Conservation (phyloP, 768 basidiomycete species). For the Rhodocollybia butyracea region DNA sequence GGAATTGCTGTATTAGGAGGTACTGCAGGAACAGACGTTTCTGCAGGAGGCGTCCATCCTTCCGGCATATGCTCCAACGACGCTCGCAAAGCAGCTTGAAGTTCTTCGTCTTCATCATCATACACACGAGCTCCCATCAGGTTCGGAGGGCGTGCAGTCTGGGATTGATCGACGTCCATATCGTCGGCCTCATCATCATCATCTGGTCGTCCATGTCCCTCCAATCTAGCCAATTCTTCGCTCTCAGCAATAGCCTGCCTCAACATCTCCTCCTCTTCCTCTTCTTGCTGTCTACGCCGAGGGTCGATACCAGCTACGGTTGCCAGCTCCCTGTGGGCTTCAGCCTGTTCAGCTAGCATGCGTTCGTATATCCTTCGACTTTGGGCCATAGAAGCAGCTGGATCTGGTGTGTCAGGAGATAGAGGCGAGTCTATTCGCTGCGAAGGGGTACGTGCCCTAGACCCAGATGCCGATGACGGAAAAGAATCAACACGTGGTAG, state of each 20-base stretch:
- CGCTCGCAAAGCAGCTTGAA: conserved; percentile 85
- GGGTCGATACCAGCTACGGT: conserved; percentile 34
- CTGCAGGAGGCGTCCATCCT: conserved; percentile 39
- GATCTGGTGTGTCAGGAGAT: conserved; percentile 12
- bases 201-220: conserved; percentile 18
- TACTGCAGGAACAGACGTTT: conserved; percentile 5
- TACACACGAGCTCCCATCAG: conserved; percentile 44
- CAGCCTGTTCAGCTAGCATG: conserved; percentile 65
- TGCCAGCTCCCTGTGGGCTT: conserved; percentile 59
- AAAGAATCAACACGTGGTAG: conserved; percentile 16
- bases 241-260: conserved; percentile 62
- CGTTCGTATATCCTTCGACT: conserved; percentile 58
- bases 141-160: not conserved
- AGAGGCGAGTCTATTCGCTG: conserved; percentile 9
- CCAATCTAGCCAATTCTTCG: conserved; percentile 36
- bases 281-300: conserved; percentile 34
- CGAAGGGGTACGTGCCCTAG: conserved; percentile 12
- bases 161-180: conserved; percentile 15
- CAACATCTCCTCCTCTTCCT: conserved; percentile 57
- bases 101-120: conserved; percentile 84
- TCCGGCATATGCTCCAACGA: conserved; percentile 66
- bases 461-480: conserved; percentile 14
- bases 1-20: not conserved
- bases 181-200: conserved; percentile 19
- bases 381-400: conserved; percentile 67